Percentiles rank a stretch among this genome's conserved stretches.
Evolutionary conservation across 345 rosid species (phyloP).

Genomic region (Angophora floribunda): DNA sequence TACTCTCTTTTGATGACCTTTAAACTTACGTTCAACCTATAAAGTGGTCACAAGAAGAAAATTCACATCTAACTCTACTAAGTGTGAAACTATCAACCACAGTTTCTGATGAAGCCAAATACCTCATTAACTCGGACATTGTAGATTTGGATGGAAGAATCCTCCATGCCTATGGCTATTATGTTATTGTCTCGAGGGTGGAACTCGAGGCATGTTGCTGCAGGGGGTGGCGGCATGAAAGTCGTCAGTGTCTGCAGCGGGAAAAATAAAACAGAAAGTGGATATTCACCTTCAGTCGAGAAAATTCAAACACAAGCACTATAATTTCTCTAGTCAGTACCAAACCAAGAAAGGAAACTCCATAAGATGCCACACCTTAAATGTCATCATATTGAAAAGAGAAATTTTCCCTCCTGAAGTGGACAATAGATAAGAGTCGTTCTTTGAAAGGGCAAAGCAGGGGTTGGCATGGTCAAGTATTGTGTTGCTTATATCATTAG

Average conservation of each 20-base stretch:
- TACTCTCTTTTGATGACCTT: conserved; percentile 78
- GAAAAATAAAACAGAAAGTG: neutral
- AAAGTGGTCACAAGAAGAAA: neutral
- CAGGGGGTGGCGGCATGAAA: conserved; percentile 92
- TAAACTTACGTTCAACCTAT: conserved; percentile 22
- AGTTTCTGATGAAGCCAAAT: neutral
- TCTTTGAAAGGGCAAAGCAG: conserved; percentile 88
- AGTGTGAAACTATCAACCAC: neutral
- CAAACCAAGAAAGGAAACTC: neutral
- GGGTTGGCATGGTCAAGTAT: conserved; percentile 74
- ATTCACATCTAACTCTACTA: neutral
- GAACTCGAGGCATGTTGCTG: conserved; percentile 81
- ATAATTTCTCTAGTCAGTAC: neutral
- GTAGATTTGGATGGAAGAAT: conserved; percentile 72
- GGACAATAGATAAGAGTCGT: conserved; percentile 87
- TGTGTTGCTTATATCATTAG: conserved; percentile 56
- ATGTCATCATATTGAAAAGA: conserved; percentile 81
- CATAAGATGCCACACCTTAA: conserved; percentile 39
- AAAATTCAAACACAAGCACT: neutral
- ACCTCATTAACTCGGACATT: conserved; percentile 86
- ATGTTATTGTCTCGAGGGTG: conserved; percentile 88
- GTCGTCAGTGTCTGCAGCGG: conserved; percentile 60
- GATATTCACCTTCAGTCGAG: neutral
- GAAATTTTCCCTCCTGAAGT: conserved; percentile 86
- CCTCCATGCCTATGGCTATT: conserved; percentile 94